Percentiles rank a stretch among this genome's conserved stretches.
Conservation (phyloP, 2,329 filamentous ascomycete species). For the Alternaria consortialis region DNA sequence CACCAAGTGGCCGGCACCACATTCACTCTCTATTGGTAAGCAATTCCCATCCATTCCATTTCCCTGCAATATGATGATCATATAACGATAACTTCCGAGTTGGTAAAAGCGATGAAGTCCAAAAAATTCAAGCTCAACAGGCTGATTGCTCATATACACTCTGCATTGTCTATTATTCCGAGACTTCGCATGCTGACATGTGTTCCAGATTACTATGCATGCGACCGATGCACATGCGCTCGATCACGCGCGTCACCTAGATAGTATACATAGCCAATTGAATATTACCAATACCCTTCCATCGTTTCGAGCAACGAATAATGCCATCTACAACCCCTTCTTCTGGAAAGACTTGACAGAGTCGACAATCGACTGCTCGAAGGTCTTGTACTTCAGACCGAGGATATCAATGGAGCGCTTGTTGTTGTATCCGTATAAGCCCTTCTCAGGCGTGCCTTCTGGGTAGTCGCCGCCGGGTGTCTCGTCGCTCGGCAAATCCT, state of each 20-base stretch:
- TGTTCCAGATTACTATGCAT: conserved; percentile 5
- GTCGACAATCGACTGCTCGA: conserved; percentile 69
- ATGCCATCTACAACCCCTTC: conserved; percentile 54
- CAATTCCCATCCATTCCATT: not conserved
- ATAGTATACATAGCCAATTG: conserved; percentile 23
- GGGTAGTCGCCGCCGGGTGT: conserved; percentile 58
- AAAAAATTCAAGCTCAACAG: conserved; percentile 64
- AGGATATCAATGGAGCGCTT: conserved; percentile 63
- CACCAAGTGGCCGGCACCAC: not conserved
- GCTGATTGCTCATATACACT: conserved; percentile 52
- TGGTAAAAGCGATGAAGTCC: conserved; percentile 46
- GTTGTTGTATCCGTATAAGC: conserved; percentile 62
- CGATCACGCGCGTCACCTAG: conserved; percentile 11
- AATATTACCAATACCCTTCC: conserved; percentile 6
- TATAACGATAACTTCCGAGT: conserved; percentile 48
- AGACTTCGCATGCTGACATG: conserved; percentile 24
- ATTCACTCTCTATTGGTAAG: conserved; percentile 28
- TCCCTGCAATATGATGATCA: conserved; percentile 44
- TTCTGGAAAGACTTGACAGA: conserved; percentile 70
- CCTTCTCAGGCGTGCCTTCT: conserved; percentile 55
- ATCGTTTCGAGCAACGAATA: not conserved
- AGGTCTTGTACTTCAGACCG: conserved; percentile 65
- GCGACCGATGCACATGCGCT: not conserved
- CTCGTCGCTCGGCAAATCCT: conserved; percentile 58
- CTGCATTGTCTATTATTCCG: conserved; percentile 6